Evolutionary conservation across 1,284 basidiomycete genomes (phyloP).

Genomic region (Pseudozyma thailandica): DNA sequence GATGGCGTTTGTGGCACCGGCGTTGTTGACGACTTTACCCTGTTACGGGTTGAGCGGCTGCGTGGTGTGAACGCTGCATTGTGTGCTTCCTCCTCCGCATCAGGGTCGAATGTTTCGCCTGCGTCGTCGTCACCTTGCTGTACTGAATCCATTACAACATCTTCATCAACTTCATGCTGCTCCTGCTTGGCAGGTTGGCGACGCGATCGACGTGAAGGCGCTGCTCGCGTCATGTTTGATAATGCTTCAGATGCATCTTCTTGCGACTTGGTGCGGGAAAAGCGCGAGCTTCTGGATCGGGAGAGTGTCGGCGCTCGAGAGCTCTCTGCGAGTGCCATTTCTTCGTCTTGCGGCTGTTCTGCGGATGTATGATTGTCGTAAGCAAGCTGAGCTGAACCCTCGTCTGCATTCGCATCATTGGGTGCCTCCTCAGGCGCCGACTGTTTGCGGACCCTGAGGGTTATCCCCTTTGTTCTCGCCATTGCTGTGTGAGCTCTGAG

Average conservation of each 20-base stretch:
- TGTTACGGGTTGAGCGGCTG: slow-evolving; percentile 25
- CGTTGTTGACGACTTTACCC: slow-evolving; percentile 26
- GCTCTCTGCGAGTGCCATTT: slow-evolving; percentile 21
- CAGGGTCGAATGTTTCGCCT: slow-evolving; percentile 6
- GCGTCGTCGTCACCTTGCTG: slow-evolving; percentile 14
- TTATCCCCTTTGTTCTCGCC: slow-evolving; percentile 48
- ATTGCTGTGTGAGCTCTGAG: slow-evolving; percentile 8
- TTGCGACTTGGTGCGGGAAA: slow-evolving; percentile 25
- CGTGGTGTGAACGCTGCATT: slow-evolving; percentile 18
- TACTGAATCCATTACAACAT: slow-evolving; percentile 16
- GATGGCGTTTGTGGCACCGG: slow-evolving; percentile 30
- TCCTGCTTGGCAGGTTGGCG: slow-evolving; percentile 33
- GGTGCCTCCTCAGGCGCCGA: slow-evolving; percentile 8
- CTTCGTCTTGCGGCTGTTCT: slow-evolving; percentile 17
- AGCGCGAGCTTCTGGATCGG: slow-evolving; percentile 28
- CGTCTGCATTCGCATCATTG: not conserved
- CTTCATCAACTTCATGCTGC: slow-evolving; percentile 8
- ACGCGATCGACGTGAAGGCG: slow-evolving; percentile 39
- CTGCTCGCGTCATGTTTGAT: slow-evolving; percentile 13
- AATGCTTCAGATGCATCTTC: slow-evolving; percentile 27
- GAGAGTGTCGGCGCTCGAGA: slow-evolving; percentile 8
- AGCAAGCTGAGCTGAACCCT: slow-evolving; percentile 1
- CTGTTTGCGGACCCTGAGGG: slow-evolving; percentile 39
- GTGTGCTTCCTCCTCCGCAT: slow-evolving; percentile 9
- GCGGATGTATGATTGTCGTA: slow-evolving; percentile 1